phyloP scores from a whole-genome alignment of 2,329 filamentous ascomycete genomes.

The Microcera coccophila region DNA sequence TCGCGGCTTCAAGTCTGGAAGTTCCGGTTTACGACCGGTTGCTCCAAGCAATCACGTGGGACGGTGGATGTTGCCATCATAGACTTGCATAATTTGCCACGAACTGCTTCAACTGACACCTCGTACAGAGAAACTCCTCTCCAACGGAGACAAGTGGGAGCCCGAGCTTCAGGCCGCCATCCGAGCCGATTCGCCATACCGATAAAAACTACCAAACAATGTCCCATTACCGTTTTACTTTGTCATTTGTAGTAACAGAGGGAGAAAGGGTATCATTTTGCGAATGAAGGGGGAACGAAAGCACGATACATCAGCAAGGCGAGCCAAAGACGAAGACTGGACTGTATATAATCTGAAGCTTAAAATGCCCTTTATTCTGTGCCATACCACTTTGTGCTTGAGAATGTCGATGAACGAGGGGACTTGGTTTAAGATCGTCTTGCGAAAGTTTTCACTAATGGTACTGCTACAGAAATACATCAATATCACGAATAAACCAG shows the following conservation, averaged over 20 bases:
- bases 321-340: no score
- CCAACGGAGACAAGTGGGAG: conserved; percentile 96
- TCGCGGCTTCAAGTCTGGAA: no score
- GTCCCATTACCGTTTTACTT: conserved; percentile 3
- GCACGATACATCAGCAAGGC: no score
- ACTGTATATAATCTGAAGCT: conserved; percentile 31
- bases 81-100: no score
- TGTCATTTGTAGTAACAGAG: conserved; percentile 2
- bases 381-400: conserved; percentile 17
- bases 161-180: conserved; percentile 90
- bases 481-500: no score
- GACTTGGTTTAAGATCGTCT: no score
- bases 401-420: conserved; percentile 1
- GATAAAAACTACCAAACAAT: conserved; percentile 47
- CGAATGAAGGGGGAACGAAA: conserved; percentile 2
- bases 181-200: conserved; percentile 88
- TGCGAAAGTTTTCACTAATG: no score
- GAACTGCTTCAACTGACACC: conserved; percentile 17
- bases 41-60: no score
- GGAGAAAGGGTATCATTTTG: conserved; percentile 4
- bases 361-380: conserved; percentile 16
- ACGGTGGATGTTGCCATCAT: no score
- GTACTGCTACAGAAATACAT: no score
- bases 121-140: conserved; percentile 68
- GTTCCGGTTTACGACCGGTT: no score